Evolutionary conservation across 2,329 filamentous ascomycete genomes (phyloP), one percentile per base, ranked within the genome.

Genomic region (Colletotrichum neosansevieriae): DNA sequence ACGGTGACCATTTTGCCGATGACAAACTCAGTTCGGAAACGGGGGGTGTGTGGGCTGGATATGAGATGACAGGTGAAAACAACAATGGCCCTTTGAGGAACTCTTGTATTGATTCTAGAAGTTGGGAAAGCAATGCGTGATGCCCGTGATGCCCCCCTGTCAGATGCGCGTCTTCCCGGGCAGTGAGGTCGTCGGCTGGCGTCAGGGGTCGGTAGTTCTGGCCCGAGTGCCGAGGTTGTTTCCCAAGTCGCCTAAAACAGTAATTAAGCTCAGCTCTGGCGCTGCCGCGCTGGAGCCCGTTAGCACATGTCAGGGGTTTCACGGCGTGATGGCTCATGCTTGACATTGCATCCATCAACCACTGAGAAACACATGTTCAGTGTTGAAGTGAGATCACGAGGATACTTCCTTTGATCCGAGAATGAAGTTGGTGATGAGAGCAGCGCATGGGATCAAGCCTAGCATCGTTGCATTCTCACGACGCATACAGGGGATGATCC

Each of bases 101-200:
- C n/a, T 51, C 47, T 42, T 57, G 54, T 59, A 44, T n/a, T 17
- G 42, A 10, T 24, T 32, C 61, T 49, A 42, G 50, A 51, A 44
- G 50, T 50, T 36, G 65, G 32, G 65, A 49, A 49, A 34, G 15
- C 56, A 54, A 67, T 53, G 51, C 36, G 34, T 17, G 29, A 10
- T 53, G 51, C 58, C 58, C 36, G n/a, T n/a, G n/a, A n/a, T n/a
- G 40, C 4, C 24, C 3, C 24, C 24, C 24, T 24, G 50, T 53
- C 57, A 49, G 36, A 47, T 17, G 38, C 15, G 42, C 34, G 58
- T 49, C 47, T 56, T 12, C 29, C 34, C 13, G 56, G 49, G 49
- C 65, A 68, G 54, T n/a, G n/a, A n/a, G n/a, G n/a, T n/a, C n/a
- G n/a, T 40, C 65, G 65, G 65, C 64, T 68, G 65, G 57, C 65